These are phyloP conservation scores for Panicum miliaceum DNA, from an alignment of 176 grass and related monocot species.

Conservation along the genomic window DNA sequence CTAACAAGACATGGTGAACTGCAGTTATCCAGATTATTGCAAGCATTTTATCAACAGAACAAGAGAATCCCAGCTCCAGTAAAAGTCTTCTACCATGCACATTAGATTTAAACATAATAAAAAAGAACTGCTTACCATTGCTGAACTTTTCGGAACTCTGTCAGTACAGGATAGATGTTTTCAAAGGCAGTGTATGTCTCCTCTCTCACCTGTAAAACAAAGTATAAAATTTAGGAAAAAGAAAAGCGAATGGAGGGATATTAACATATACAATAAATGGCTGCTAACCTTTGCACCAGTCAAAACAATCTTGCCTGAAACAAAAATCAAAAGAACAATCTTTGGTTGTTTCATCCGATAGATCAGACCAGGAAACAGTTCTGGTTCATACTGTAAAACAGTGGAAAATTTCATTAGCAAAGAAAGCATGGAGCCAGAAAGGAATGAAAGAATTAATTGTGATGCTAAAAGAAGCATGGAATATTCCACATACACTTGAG, in stretches of 20 bases:
- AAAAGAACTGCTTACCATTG: constrained; percentile 63
- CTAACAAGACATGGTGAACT: background rate
- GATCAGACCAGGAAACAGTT: constrained; percentile 92
- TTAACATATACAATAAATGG: constrained; percentile 3
- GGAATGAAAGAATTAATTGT: background rate
- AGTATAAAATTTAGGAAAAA: background rate
- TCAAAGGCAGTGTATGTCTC: constrained; percentile 97
- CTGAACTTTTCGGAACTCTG: constrained; percentile 91
- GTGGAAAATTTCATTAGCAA: background rate
- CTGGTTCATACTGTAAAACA: constrained; percentile 78
- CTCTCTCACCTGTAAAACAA: constrained; percentile 77
- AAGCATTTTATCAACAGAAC: constrained; percentile 11
- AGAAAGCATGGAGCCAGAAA: background rate
- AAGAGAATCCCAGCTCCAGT: background rate
- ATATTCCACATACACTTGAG: constrained; percentile 74
- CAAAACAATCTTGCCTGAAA: constrained; percentile 98
- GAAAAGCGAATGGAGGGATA: background rate
- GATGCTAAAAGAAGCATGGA: constrained; percentile 21
- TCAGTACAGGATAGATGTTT: constrained; percentile 92
- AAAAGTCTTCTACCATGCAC: background rate
- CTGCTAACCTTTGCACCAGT: constrained; percentile 83
- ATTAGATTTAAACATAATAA: background rate
- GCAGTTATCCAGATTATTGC: background rate
- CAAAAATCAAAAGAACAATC: constrained; percentile 97
- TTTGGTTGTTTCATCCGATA: constrained; percentile 98